These are phyloP conservation scores for Phytophthora sp. DNA, from an alignment of 352 stramenopile genomes.

Conservation along the genomic window DNA sequence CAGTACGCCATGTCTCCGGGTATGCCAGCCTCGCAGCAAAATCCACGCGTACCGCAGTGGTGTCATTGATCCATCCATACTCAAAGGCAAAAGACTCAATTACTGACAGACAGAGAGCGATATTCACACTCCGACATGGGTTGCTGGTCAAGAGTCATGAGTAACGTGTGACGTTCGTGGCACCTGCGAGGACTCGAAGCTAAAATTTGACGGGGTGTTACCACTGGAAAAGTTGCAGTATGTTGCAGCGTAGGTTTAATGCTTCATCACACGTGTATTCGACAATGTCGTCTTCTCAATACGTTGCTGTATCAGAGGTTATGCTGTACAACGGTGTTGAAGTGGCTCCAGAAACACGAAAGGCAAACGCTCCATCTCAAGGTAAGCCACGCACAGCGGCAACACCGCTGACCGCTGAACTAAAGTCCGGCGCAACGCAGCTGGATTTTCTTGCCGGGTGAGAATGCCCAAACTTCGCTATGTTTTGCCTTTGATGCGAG, in stretches of 20 bases:
- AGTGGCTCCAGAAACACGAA: slow-evolving; percentile 17
- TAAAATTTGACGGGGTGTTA: slow-evolving; percentile 27
- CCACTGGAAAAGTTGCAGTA: slow-evolving; percentile 3
- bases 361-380: slow-evolving; percentile 17
- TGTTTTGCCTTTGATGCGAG: no score
- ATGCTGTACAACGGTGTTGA: slow-evolving; percentile 15
- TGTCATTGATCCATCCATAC: background rate
- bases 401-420: slow-evolving; percentile 14
- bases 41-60: no score
- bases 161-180: slow-evolving; percentile 5
- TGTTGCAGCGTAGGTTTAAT: background rate
- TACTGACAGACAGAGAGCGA: slow-evolving; percentile 10
- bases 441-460: slow-evolving; percentile 32
- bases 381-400: slow-evolving; percentile 22
- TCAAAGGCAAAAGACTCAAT: background rate
- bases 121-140: slow-evolving; percentile 20
- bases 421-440: slow-evolving; percentile 5
- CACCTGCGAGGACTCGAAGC: slow-evolving; percentile 14
- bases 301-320: background rate
- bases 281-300: background rate
- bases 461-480: slow-evolving; percentile 31
- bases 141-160: slow-evolving; percentile 6
- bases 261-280: background rate
- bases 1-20: no score
- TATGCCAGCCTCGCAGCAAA: no score